Conservation (phyloP, 2,329 filamentous ascomycete species). For the Paracoccidioides brasiliensis region DNA sequence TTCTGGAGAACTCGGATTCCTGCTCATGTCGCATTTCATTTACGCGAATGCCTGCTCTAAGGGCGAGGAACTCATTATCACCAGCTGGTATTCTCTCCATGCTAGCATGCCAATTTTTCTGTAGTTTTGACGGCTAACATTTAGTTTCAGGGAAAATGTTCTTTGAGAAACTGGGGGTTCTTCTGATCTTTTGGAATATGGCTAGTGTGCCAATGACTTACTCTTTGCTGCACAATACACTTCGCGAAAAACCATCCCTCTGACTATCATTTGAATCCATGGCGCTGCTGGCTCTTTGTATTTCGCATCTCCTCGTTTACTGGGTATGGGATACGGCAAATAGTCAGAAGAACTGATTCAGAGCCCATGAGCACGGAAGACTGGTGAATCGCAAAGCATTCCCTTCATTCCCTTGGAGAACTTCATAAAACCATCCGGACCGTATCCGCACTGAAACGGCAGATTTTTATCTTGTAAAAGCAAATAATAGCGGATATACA, state of each 20-base stretch:
- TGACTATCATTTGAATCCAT: slow-evolving; percentile 62
- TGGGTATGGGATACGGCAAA: slow-evolving; percentile 88
- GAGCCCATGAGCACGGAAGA: slow-evolving; percentile 61
- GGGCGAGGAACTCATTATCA: slow-evolving; percentile 78
- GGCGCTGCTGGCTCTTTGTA: slow-evolving; percentile 51
- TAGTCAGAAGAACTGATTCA: slow-evolving; percentile 85
- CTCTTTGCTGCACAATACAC: slow-evolving; percentile 80
- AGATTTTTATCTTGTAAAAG: slow-evolving; percentile 54
- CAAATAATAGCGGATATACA: not conserved
- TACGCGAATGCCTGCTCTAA: slow-evolving; percentile 88
- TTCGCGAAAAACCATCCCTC: slow-evolving; percentile 69
- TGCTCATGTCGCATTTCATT: slow-evolving; percentile 78
- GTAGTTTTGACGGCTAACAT: not conserved
- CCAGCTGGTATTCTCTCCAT: slow-evolving; percentile 50
- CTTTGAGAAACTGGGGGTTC: slow-evolving; percentile 91
- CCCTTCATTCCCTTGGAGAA: slow-evolving; percentile 80
- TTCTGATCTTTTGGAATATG: slow-evolving; percentile 96
- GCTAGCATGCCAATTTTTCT: slow-evolving; percentile 4
- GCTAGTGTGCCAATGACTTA: slow-evolving; percentile 81
- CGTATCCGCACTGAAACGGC: slow-evolving; percentile 59
- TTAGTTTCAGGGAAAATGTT: slow-evolving; percentile 66
- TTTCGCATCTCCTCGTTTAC: slow-evolving; percentile 65
- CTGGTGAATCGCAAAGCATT: slow-evolving; percentile 60
- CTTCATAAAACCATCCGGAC: slow-evolving; percentile 61
- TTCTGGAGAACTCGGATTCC: slow-evolving; percentile 67